phyloP scores from a whole-genome alignment of 164 flowering plant species.

The Protea cynaroides region DNA sequence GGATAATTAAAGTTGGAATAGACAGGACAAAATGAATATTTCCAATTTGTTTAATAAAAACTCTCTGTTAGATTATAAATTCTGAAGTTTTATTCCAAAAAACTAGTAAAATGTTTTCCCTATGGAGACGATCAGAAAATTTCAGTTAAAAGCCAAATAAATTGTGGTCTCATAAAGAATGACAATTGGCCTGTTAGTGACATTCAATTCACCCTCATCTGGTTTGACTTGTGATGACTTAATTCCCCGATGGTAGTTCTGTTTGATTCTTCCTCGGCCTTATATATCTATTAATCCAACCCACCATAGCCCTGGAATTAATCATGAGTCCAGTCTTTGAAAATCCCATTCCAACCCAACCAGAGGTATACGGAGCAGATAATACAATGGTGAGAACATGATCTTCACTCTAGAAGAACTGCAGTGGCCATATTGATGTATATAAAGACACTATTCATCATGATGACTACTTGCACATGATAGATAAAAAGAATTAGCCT shows the following conservation, averaged over 20 bases:
- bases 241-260: conserved; percentile 45
- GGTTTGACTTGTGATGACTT: conserved; percentile 37
- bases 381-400: conserved; percentile 53
- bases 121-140: conserved; percentile 20
- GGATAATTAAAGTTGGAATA: too few relatives aligned
- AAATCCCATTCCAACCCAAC: conserved; percentile 91
- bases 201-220: conserved; percentile 58
- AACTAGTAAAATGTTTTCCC: conserved; percentile 57
- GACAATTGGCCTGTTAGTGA: conserved; percentile 45
- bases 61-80: too few relatives aligned
- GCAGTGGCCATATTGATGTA: conserved; percentile 18
- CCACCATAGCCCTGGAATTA: conserved; percentile 88
- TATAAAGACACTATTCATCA: neutral
- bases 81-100: conserved; percentile 42
- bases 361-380: conserved; percentile 67
- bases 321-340: conserved; percentile 78
- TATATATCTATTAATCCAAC: conserved; percentile 57
- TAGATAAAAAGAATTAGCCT: too few relatives aligned
- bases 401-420: conserved; percentile 50
- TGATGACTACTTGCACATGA: too few relatives aligned
- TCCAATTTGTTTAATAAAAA: too few relatives aligned
- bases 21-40: too few relatives aligned
- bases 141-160: conserved; percentile 74
- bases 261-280: conserved; percentile 50
- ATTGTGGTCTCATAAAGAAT: conserved; percentile 51